Conservation (phyloP, 108 stramenopile genomes). For the Cyclotella kingstonii region DNA sequence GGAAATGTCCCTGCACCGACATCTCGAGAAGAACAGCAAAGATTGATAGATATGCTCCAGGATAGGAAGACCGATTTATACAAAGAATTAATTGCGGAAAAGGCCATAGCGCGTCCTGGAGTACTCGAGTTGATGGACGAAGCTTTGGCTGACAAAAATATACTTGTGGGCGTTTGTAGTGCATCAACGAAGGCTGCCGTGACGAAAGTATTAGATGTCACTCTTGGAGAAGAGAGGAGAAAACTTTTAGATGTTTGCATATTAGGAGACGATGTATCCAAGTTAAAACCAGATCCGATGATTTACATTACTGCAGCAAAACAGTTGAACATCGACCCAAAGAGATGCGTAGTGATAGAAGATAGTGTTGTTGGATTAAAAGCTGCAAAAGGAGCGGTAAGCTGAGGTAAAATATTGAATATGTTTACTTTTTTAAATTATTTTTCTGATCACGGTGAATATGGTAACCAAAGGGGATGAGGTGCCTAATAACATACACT, state of each 20-base stretch:
- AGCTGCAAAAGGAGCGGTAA: conserved; percentile 84
- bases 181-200: conserved; percentile 87
- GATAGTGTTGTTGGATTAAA: conserved; percentile 83
- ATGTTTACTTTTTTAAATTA: neutral
- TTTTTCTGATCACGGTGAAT: neutral
- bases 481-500: conserved; percentile 86
- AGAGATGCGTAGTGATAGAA: conserved; percentile 84
- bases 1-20: conserved; percentile 50
- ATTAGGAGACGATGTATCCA: conserved; percentile 83
- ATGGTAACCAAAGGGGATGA: conserved; percentile 54
- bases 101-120: conserved; percentile 75
- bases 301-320: conserved; percentile 84
- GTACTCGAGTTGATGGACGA: conserved; percentile 86
- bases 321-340: conserved; percentile 53
- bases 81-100: conserved; percentile 67
- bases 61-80: conserved; percentile 84
- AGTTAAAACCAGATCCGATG: conserved; percentile 84
- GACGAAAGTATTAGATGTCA: conserved; percentile 70
- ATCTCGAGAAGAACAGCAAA: conserved; percentile 59
- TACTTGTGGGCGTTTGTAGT: conserved; percentile 88
- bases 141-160: conserved; percentile 72
- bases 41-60: conserved; percentile 79
- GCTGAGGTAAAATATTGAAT: conserved; percentile 5
- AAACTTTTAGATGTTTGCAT: conserved; percentile 78
- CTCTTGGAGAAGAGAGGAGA: conserved; percentile 73